These are phyloP conservation scores for Hymenoscyphus fructigenus DNA, from an alignment of 2,329 filamentous ascomycete genomes.

Conservation along the genomic window DNA sequence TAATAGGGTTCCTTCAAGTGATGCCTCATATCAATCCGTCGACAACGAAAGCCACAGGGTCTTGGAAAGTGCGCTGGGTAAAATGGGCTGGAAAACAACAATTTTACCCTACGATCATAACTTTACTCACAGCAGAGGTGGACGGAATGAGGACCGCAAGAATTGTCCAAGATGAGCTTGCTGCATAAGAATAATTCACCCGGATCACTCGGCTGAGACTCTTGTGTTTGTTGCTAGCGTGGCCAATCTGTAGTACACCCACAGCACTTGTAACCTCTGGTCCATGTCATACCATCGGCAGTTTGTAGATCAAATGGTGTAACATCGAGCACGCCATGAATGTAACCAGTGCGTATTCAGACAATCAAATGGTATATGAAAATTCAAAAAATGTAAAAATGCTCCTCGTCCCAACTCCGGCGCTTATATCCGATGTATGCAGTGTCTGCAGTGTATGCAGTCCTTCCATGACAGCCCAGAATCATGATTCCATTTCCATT, in stretches of 20 bases:
- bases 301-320: background rate
- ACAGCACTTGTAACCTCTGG: background rate
- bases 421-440: background rate
- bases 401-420: conserved; percentile 1
- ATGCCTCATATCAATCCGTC: no score
- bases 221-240: background rate
- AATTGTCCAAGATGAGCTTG: background rate
- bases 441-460: background rate
- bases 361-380: background rate
- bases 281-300: background rate
- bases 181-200: background rate
- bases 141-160: background rate
- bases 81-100: no score
- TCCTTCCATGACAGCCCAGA: background rate
- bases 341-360: background rate
- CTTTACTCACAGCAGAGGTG: background rate
- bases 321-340: background rate
- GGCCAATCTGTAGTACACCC: background rate
- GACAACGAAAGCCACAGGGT: no score
- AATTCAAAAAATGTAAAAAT: background rate
- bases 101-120: background rate
- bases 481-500: conserved; percentile 17
- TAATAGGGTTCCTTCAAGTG: no score
- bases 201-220: background rate
- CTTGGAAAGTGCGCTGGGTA: no score